phyloP scores from a whole-genome alignment of 257 asterid species.

The Capsicum pubescens region DNA sequence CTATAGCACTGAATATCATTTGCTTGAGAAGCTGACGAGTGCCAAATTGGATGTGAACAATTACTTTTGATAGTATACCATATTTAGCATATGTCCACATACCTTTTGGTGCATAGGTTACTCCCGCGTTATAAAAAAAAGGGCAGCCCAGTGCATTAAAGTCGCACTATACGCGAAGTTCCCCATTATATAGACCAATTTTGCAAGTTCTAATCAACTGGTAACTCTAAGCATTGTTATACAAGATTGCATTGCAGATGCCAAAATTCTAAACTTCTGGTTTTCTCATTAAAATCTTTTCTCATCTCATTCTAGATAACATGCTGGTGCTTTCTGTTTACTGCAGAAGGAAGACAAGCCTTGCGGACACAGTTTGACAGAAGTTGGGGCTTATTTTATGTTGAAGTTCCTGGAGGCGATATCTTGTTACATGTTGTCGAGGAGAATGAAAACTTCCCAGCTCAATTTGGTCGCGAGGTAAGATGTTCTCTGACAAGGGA shows the following conservation, averaged over 20 bases:
- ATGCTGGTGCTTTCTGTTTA: slow-evolving; percentile 32
- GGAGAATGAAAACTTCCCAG: slow-evolving; percentile 85
- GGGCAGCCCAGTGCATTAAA: no score
- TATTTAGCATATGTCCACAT: not conserved
- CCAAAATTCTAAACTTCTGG: slow-evolving; percentile 25
- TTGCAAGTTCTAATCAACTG: not conserved
- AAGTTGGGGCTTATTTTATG: slow-evolving; percentile 79
- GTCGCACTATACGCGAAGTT: no score
- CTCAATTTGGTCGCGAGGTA: slow-evolving; percentile 98
- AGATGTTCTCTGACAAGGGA: slow-evolving; percentile 17
- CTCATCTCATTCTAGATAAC: not conserved
- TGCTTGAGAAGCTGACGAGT: not conserved
- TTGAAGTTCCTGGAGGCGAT: slow-evolving; percentile 85
- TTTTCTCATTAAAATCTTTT: not conserved
- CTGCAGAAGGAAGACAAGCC: slow-evolving; percentile 66
- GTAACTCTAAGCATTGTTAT: not conserved
- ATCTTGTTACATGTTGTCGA: slow-evolving; percentile 69
- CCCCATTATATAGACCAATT: not conserved
- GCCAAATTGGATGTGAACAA: not conserved
- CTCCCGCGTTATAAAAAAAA: not conserved
- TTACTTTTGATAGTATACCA: not conserved
- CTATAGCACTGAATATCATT: not conserved
- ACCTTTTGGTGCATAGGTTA: not conserved
- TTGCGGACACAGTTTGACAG: slow-evolving; percentile 61
- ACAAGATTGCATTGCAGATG: slow-evolving; percentile 11